phyloP scores from a whole-genome alignment of 2,329 filamentous ascomycete species.

The Chalaropsis thielavioides region DNA sequence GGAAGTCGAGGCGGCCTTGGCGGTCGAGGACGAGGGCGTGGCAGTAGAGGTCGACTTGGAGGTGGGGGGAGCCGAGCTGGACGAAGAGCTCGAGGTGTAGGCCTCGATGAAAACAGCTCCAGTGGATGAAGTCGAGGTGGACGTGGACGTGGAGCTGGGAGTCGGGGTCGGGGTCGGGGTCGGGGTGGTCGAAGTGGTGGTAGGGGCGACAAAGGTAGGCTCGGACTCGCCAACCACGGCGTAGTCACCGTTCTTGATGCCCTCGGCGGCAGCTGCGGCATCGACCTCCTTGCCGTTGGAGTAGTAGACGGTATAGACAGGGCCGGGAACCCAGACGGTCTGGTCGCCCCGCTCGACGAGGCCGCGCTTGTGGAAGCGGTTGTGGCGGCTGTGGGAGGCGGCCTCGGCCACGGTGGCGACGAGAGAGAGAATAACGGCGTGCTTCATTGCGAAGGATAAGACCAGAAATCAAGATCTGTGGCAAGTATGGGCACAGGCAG shows the following conservation, averaged over 20 bases:
- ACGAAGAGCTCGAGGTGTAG: slow-evolving; percentile 19
- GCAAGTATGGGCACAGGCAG: background rate
- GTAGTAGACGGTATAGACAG: slow-evolving; percentile 59
- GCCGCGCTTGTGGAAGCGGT: slow-evolving; percentile 15
- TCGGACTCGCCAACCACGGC: slow-evolving; percentile 46
- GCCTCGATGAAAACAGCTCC: slow-evolving; percentile 19
- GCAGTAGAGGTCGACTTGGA: background rate
- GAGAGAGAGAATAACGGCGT: slow-evolving; percentile 15
- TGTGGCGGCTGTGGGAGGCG: slow-evolving; percentile 15
- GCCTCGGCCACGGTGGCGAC: slow-evolving; percentile 16
- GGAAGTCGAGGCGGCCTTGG: background rate
- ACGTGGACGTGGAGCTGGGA: slow-evolving; percentile 24
- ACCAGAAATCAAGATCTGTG: background rate
- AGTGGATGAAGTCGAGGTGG: slow-evolving; percentile 25
- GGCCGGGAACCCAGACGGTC: slow-evolving; percentile 41
- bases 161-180: slow-evolving; percentile 28
- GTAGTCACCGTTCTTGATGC: slow-evolving; percentile 57
- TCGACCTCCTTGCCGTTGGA: slow-evolving; percentile 48
- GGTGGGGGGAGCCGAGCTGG: background rate
- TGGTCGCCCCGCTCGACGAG: slow-evolving; percentile 25
- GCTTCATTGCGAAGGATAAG: slow-evolving; percentile 13
- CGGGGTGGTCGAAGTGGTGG: slow-evolving; percentile 30
- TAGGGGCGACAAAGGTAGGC: slow-evolving; percentile 29
- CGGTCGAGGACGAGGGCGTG: background rate
- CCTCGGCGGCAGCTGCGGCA: slow-evolving; percentile 50